Base-by-base conservation (phyloP, 768 basidiomycete genomes). In the Dictyophora rubrovolvata region DNA sequence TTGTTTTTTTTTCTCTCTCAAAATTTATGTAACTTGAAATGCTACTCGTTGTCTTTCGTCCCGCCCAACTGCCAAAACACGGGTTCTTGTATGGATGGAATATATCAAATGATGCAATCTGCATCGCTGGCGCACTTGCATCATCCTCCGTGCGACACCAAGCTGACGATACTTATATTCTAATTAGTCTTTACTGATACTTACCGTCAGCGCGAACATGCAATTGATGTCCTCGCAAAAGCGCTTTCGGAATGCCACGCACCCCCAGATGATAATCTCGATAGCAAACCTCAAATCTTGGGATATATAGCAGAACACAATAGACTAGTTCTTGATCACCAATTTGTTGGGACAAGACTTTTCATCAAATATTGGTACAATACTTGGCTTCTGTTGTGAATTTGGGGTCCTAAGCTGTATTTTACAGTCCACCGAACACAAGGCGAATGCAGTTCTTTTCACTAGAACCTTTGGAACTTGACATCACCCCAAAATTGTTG, bases 11-110 rank as follows among this genome's bases (percentile, higher is more conserved):
- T 42, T 42, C 10, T 14, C n/a, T n/a, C 4, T 2, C 4, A 12
- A 42, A n/a, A 4, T 42, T 42, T 42, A 37, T 37, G 36, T 37
- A 42, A 12, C n/a, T 9, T 14, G n/a, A 4, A n/a, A 42, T 42
- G 42, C n/a, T n/a, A 14, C 12, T 42, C 8, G 14, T 51, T 33
- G 33, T 22, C 50, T 16, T 59, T 52, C 46, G 50, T 50, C 52
- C 57, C 49, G 23, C 36, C 36, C 18, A 42, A 53, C 35, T 28
- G 12, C 34, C 48, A 53, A 2, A n/a, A 9, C 20, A 52, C 17
- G 57, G 57, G 18, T 52, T 51, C 50, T 33, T 59, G 7, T 59
- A 51, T 52, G 57, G 57, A 16, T 59, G 57, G 57, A 51, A 59
- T 28, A 16, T 51, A 18, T 53, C 57, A 23, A 51, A 28, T 20